Conservation (phyloP, 106 monocot species). For the Phalaenopsis equestris region DNA sequence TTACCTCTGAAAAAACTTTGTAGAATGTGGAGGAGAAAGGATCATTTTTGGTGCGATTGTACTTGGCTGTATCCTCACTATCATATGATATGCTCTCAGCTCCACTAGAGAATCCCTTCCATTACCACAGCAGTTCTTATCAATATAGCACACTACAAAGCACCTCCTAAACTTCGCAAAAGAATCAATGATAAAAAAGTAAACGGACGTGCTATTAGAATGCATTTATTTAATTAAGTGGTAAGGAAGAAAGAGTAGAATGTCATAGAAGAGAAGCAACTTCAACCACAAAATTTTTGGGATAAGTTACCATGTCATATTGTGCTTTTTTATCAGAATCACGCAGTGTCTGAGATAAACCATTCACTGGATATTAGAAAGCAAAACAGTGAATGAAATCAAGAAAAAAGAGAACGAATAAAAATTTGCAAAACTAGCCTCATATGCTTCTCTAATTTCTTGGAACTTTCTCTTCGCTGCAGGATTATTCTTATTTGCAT, state of each 20-base stretch:
- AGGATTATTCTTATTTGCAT: constrained; percentile 78
- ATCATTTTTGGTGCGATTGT: constrained; percentile 23
- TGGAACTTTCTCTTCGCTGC: constrained; percentile 86
- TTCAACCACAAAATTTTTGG: background rate
- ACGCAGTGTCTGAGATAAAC: constrained; percentile 54
- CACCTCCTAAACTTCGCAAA: constrained; percentile 1
- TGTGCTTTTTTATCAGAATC: constrained; percentile 75
- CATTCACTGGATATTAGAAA: constrained; percentile 13
- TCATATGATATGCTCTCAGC: constrained; percentile 35
- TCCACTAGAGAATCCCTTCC: constrained; percentile 28
- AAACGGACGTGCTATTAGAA: background rate
- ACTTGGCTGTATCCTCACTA: constrained; percentile 24
- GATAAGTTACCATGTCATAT: constrained; percentile 71
- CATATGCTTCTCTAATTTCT: constrained; percentile 94
- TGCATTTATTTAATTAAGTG: background rate
- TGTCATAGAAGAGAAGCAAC: background rate
- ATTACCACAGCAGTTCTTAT: constrained; percentile 14
- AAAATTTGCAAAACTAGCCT: constrained; percentile 43
- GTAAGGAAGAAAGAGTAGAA: constrained; percentile 1
- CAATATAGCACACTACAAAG: constrained; percentile 5
- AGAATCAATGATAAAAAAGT: constrained; percentile 1
- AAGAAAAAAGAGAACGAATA: background rate
- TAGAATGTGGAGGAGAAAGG: constrained; percentile 84
- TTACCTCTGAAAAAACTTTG: constrained; percentile 90
- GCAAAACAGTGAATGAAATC: background rate